These are phyloP conservation scores for Penicillium decumbens DNA, from an alignment of 2,329 filamentous ascomycete genomes.

Conservation along the genomic window DNA sequence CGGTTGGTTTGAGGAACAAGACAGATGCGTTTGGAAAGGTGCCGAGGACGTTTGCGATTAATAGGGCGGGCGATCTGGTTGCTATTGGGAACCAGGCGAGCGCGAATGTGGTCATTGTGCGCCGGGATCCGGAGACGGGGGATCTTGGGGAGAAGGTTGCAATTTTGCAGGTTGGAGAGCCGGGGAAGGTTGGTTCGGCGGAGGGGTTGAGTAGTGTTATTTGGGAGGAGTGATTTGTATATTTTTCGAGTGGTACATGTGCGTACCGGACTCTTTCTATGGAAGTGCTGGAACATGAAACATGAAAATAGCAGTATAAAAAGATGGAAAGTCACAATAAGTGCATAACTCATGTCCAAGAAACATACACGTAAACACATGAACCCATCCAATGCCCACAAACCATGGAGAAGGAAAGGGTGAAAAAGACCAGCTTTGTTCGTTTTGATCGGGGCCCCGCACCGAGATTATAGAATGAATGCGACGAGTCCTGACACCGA, in stretches of 20 bases:
- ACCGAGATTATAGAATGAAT: constrained; percentile 17
- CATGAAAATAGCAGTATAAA: background rate
- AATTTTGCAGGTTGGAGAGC: constrained; percentile 28
- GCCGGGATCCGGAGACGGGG: constrained; percentile 57
- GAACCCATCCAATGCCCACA: background rate
- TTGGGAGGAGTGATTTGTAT: constrained; percentile 28
- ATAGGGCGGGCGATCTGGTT: constrained; percentile 58
- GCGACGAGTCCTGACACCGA: constrained; percentile 2
- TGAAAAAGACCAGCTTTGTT: constrained; percentile 28
- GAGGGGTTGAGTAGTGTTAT: constrained; percentile 36
- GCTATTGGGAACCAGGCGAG: constrained; percentile 63
- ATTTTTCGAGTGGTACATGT: background rate
- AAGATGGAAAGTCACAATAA: background rate
- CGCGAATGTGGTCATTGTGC: constrained; percentile 57
- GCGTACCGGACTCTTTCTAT: background rate
- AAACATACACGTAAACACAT: background rate
- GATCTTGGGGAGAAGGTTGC: constrained; percentile 47
- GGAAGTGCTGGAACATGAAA: background rate
- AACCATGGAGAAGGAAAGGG: constrained; percentile 2
- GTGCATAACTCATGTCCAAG: background rate
- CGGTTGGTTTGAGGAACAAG: constrained; percentile 53
- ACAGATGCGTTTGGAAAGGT: constrained; percentile 60
- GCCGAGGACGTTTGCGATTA: constrained; percentile 66
- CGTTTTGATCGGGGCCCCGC: constrained; percentile 19
- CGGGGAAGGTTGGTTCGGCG: constrained; percentile 23